These are phyloP conservation scores for Fraxinus greggii DNA, from an alignment of 305 asterid genomes.

Conservation along the genomic window DNA sequence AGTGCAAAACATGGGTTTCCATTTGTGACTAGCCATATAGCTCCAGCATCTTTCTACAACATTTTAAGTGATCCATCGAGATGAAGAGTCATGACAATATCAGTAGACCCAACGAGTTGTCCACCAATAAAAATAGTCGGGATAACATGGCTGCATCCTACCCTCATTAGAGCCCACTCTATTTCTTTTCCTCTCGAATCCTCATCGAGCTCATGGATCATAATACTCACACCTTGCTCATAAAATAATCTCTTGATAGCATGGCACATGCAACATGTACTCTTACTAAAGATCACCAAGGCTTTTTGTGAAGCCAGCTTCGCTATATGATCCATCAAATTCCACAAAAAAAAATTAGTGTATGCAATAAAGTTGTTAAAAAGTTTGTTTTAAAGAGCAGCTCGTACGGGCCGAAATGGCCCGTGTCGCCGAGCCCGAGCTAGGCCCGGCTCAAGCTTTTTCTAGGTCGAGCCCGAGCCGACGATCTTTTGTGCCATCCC, in stretches of 20 bases:
- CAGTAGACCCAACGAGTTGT: slow-evolving; percentile 25
- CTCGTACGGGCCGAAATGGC: too few relatives aligned
- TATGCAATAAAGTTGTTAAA: too few relatives aligned
- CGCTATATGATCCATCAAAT: slow-evolving; percentile 5
- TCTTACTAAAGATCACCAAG: slow-evolving; percentile 19
- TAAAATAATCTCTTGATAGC: slow-evolving; percentile 17
- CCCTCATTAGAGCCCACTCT: slow-evolving; percentile 28
- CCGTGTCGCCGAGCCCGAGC: too few relatives aligned
- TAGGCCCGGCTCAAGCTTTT: too few relatives aligned
- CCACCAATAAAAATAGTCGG: slow-evolving; percentile 39
- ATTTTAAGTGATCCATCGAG: slow-evolving; percentile 34
- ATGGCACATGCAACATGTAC: slow-evolving; percentile 23
- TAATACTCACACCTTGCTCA: slow-evolving; percentile 15
- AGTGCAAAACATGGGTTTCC: too few relatives aligned
- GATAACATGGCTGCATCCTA: slow-evolving; percentile 35
- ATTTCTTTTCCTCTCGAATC: slow-evolving; percentile 5
- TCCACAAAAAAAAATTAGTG: too few relatives aligned
- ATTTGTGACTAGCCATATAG: slow-evolving; percentile 27
- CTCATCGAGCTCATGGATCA: slow-evolving; percentile 21
- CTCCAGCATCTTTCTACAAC: slow-evolving; percentile 41
- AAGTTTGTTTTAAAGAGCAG: too few relatives aligned
- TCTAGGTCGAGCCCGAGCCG: too few relatives aligned
- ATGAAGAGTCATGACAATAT: slow-evolving; percentile 31
- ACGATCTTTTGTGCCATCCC: too few relatives aligned
- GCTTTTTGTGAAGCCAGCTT: slow-evolving; percentile 9